These are phyloP conservation scores for Trichophyton schoenleinii DNA, from an alignment of 2,329 filamentous ascomycete species.

Conservation along the genomic window DNA sequence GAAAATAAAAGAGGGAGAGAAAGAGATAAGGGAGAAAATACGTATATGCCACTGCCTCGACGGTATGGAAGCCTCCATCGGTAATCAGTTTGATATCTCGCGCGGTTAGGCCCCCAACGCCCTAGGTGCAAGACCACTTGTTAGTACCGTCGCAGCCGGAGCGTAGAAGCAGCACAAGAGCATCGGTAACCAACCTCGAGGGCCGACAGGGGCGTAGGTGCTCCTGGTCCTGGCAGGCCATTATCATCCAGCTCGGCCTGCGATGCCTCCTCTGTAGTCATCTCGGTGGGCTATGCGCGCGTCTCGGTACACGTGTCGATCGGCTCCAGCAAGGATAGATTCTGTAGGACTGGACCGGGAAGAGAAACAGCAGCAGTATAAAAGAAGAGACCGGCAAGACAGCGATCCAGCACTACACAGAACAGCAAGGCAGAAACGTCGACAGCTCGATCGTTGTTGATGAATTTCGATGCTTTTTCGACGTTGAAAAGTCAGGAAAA, in stretches of 20 bases:
- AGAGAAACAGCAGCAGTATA: neutral
- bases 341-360: neutral
- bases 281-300: slow-evolving; percentile 8
- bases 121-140: slow-evolving; percentile 40
- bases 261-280: slow-evolving; percentile 46
- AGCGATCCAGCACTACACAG: neutral
- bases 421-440: neutral
- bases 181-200: slow-evolving; percentile 55
- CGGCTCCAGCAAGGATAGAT: neutral
- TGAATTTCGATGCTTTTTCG: too few relatives aligned
- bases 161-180: neutral
- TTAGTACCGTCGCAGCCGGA: neutral
- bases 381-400: neutral
- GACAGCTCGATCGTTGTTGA: neutral
- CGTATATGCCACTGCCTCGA: slow-evolving; percentile 93
- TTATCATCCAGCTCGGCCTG: slow-evolving; percentile 65
- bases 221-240: slow-evolving; percentile 67
- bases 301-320: neutral
- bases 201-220: slow-evolving; percentile 75
- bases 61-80: slow-evolving; percentile 87
- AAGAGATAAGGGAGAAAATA: slow-evolving; percentile 30
- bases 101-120: slow-evolving; percentile 77
- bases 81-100: slow-evolving; percentile 87
- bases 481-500: neutral
- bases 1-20: neutral